Percentiles rank a stretch among this genome's conserved stretches.
These are phyloP conservation scores for Fusarium succisae DNA, from an alignment of 2,329 filamentous ascomycete species.

Conservation along the genomic window DNA sequence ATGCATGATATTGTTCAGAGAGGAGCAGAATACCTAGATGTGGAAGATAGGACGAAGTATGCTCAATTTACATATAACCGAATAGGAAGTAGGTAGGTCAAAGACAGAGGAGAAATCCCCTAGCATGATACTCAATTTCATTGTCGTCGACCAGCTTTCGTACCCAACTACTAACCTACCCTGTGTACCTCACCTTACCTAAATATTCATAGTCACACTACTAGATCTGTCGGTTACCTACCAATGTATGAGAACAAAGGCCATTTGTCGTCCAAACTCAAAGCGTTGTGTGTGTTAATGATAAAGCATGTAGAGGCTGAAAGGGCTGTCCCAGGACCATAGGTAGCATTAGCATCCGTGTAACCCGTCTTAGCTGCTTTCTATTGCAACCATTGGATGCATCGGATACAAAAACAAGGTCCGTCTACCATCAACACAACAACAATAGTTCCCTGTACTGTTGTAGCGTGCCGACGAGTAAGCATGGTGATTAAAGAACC, in stretches of 20 bases:
- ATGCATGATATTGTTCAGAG: background rate
- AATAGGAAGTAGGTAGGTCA: background rate
- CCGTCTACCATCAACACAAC: background rate
- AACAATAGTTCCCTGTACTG: too few relatives aligned
- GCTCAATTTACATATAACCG: background rate
- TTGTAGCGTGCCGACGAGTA: background rate
- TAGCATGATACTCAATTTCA: background rate
- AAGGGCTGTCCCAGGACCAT: background rate
- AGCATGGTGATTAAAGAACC: background rate
- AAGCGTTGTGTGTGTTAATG: background rate
- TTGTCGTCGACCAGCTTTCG: background rate
- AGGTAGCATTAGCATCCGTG: constrained; percentile 16
- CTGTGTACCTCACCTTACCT: background rate
- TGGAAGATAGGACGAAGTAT: background rate
- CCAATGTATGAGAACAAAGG: background rate
- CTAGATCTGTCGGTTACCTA: background rate
- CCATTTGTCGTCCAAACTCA: background rate
- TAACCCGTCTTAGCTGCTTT: background rate
- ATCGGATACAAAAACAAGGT: background rate
- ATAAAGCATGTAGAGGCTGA: background rate
- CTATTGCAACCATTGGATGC: background rate
- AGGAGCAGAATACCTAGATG: background rate
- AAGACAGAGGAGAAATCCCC: background rate
- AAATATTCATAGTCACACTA: background rate
- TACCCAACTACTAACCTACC: background rate